Evolutionary conservation across 495 filamentous ascomycete species (phyloP).

Genomic region (Lentithecium fluviatile): DNA sequence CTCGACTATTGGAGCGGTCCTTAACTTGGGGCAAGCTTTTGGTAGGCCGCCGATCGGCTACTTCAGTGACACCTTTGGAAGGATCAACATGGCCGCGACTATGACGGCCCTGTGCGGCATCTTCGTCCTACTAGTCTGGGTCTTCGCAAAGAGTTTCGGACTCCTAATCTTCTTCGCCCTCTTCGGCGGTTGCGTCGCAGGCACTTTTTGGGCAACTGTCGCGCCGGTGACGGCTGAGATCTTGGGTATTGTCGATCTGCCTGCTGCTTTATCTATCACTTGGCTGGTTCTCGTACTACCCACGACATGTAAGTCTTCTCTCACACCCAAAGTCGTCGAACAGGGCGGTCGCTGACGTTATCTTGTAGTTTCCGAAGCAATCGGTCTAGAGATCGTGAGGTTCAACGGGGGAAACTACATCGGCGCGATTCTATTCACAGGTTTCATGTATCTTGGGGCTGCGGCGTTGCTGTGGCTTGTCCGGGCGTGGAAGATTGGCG

Average conservation of each 20-base stretch:
- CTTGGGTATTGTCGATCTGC: conserved; percentile 68
- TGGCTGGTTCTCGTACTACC: conserved; percentile 75
- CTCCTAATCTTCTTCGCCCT: conserved; percentile 70
- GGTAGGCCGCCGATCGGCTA: conserved; percentile 69
- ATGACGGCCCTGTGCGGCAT: conserved; percentile 62
- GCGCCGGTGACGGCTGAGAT: conserved; percentile 76
- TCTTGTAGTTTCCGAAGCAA: conserved; percentile 62
- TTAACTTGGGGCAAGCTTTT: conserved; percentile 65
- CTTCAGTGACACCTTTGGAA: conserved; percentile 62
- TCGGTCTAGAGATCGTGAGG: conserved; percentile 64
- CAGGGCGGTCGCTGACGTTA: background rate
- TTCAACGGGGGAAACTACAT: conserved; percentile 53
- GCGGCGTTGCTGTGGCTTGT: conserved; percentile 55
- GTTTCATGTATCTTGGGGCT: conserved; percentile 63
- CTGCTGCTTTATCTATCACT: conserved; percentile 69
- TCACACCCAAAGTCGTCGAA: conserved; percentile 5
- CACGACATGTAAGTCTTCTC: conserved; percentile 54
- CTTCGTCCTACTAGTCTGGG: conserved; percentile 67
- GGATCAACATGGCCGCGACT: conserved; percentile 64
- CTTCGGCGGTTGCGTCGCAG: conserved; percentile 66
- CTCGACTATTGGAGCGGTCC: conserved; percentile 66
- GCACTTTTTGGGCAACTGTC: conserved; percentile 69
- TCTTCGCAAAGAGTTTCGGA: conserved; percentile 62
- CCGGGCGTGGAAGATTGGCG: conserved; percentile 61
- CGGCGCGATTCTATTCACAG: conserved; percentile 64